Evolutionary conservation across 352 stramenopile species (phyloP).

Genomic region (Thalassiosira mediterranea): DNA sequence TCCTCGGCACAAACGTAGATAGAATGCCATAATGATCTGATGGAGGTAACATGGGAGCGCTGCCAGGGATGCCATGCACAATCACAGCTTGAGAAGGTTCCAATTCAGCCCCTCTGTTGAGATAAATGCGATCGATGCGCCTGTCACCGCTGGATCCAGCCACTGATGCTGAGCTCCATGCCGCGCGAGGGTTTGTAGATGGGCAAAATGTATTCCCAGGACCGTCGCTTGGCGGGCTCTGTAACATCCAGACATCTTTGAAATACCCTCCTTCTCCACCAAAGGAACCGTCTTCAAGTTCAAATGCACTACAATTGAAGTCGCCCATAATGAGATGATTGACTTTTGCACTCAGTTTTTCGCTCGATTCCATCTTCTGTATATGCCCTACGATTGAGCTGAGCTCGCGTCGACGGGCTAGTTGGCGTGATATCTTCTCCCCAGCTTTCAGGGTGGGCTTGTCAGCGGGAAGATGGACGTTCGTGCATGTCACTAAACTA

Average conservation of each 20-base stretch:
- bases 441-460: background rate
- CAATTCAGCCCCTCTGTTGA: conserved; percentile 6
- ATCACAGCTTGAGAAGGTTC: conserved; percentile 5
- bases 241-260: background rate
- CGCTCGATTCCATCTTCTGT: conserved; percentile 8
- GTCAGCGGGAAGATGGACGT: conserved; percentile 28
- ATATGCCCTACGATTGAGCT: conserved; percentile 31
- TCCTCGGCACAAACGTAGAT: conserved; percentile 1
- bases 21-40: conserved; percentile 44
- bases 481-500: conserved; percentile 13
- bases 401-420: conserved; percentile 31
- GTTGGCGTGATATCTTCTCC: conserved; percentile 4
- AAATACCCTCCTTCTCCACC: conserved; percentile 13
- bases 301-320: conserved; percentile 27
- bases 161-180: background rate
- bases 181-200: conserved; percentile 20
- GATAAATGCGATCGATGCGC: conserved; percentile 20
- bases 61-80: background rate
- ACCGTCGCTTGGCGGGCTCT: background rate
- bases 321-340: conserved; percentile 33
- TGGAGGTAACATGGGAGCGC: conserved; percentile 14
- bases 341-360: background rate
- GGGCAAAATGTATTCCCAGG: conserved; percentile 29
- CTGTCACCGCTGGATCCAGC: background rate
- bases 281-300: conserved; percentile 19